These are phyloP conservation scores for Ambrosiella xylebori DNA, from an alignment of 2,329 filamentous ascomycete genomes.

Conservation along the genomic window DNA sequence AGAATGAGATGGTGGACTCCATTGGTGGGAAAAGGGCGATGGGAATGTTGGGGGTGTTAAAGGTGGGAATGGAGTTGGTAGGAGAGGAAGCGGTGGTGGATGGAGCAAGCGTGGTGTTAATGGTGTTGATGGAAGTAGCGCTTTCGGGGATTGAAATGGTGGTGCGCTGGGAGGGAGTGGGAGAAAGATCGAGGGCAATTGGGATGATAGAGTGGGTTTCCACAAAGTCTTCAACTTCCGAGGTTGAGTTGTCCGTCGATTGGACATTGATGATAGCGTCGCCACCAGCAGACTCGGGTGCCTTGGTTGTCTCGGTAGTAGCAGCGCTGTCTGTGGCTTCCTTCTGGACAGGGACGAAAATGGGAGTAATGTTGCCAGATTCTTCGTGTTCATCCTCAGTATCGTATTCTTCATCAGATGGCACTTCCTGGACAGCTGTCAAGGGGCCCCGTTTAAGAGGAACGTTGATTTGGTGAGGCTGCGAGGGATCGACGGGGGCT, in stretches of 20 bases:
- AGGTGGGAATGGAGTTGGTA: neutral
- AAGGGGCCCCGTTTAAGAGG: neutral
- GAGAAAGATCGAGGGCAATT: neutral
- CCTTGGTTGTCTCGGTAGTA: no score
- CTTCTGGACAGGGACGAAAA: neutral
- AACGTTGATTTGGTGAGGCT: neutral
- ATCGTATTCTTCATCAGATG: constrained; percentile 47
- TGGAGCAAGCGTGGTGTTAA: neutral
- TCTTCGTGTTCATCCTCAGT: constrained; percentile 61
- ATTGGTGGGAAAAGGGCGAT: neutral
- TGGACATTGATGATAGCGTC: no score
- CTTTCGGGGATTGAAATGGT: neutral
- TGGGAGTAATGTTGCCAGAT: constrained; percentile 18
- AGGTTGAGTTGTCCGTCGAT: no score
- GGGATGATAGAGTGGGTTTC: neutral
- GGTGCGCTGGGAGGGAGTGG: neutral
- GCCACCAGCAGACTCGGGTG: no score
- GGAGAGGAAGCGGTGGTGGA: neutral
- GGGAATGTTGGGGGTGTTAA: neutral
- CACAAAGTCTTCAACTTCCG: neutral
- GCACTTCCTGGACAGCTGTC: neutral
- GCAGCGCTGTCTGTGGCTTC: neutral
- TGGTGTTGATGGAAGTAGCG: neutral
- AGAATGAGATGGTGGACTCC: neutral
- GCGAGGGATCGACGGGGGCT: neutral